Percentiles rank a stretch among this genome's conserved stretches.
Evolutionary conservation across 2,329 filamentous ascomycete species (phyloP).

Genomic region (Colletotrichum sp.): DNA sequence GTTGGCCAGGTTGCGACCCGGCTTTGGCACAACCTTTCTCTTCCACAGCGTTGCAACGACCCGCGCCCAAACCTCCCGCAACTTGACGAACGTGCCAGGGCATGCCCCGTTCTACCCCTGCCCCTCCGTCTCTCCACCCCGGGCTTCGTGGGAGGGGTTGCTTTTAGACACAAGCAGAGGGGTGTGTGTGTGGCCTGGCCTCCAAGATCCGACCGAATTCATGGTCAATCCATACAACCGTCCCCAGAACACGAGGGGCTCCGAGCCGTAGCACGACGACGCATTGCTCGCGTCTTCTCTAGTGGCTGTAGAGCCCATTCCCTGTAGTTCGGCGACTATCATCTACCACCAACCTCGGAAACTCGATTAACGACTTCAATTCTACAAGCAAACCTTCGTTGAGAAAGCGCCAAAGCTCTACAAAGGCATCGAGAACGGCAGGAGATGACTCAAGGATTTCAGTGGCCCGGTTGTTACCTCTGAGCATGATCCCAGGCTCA

Average conservation of each 20-base stretch:
- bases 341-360: background rate
- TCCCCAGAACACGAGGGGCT: background rate
- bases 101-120: background rate
- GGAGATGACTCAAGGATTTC: background rate
- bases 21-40: conserved; percentile 1
- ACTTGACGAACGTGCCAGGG: background rate
- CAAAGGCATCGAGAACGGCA: background rate
- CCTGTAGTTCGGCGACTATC: background rate
- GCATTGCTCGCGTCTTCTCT: background rate
- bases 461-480: background rate
- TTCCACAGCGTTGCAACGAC: conserved; percentile 13
- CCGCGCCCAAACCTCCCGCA: background rate
- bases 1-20: background rate
- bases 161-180: background rate
- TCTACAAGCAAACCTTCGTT: background rate
- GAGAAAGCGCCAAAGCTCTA: background rate
- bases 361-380: background rate
- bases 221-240: background rate
- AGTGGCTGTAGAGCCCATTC: background rate
- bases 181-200: background rate
- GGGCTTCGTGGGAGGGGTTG: background rate
- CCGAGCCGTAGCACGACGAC: background rate
- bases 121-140: background rate
- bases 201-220: background rate
- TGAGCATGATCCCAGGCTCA: background rate